phyloP scores from a whole-genome alignment of 1,139 yeast species.

The Pneumocystis oryctolagi region DNA sequence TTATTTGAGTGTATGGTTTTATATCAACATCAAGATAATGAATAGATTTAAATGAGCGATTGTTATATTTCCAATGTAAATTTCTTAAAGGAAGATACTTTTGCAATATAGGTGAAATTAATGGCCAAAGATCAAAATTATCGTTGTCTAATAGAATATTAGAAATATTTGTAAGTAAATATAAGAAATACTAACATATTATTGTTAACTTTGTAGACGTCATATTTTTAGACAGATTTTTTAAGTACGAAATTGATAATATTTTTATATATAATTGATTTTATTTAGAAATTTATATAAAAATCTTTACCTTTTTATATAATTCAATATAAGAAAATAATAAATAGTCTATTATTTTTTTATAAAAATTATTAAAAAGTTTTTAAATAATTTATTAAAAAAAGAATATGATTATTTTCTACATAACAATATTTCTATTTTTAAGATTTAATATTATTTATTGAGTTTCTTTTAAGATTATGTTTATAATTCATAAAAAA shows the following conservation, averaged over 20 bases:
- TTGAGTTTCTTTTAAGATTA: too few relatives aligned
- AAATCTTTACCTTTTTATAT: background rate
- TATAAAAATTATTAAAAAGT: too few relatives aligned
- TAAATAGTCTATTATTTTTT: too few relatives aligned
- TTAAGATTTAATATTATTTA: too few relatives aligned
- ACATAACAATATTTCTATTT: too few relatives aligned
- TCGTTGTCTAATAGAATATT: background rate
- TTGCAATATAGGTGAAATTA: background rate
- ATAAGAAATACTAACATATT: background rate
- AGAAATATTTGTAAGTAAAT: background rate
- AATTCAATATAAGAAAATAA: background rate
- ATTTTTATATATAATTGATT: background rate
- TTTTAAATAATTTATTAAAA: too few relatives aligned
- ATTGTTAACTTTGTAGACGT: background rate
- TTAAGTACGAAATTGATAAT: background rate
- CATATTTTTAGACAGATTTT: background rate
- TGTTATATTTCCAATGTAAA: slow-evolving; percentile 59
- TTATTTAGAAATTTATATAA: background rate
- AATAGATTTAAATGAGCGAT: slow-evolving; percentile 51
- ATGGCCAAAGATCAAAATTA: background rate
- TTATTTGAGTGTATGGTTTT: slow-evolving; percentile 36
- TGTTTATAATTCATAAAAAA: too few relatives aligned
- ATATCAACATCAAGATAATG: slow-evolving; percentile 45
- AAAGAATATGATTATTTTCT: too few relatives aligned
- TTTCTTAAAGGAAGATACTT: slow-evolving; percentile 44